Base-by-base conservation (phyloP, 2,329 filamentous ascomycete genomes). In the Colletotrichum sansevieriae region DNA sequence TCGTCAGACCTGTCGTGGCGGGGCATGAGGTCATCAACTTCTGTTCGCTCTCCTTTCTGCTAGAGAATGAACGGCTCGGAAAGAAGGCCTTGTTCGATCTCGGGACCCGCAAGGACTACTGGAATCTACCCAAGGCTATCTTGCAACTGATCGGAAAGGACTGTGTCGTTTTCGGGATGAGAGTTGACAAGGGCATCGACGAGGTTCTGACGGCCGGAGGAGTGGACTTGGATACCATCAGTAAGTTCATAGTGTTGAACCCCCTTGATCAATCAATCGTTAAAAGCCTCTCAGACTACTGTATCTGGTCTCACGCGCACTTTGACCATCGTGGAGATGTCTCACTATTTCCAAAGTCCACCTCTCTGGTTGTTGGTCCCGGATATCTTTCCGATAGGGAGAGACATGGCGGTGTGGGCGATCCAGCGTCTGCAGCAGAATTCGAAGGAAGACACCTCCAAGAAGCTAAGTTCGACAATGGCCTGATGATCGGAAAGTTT, bases 401-500 rank as follows among this genome's bases (percentile, higher is more conserved):
- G 15, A 47, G 62, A 12, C 66, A 55, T 2, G 66, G 62, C 2
- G 66, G 66, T 3, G 52, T 46, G 5, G 62, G 51, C 9, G 66
- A 69, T 22, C 43, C 62, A 1, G 55, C 52, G 7, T 47, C 68
- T 10, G 35, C 47, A 18, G 10, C 68, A 1, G 73, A 75, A 29
- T 72, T 72, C 12, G 47, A 62, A 5, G 72, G 71, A 2, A 61
- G 72, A 18, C 29, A 44, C 7, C 56, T 73, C 1, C 54, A 63
- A 10, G 72, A 73, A 33, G 57, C 73, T 8, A 55, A 67, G 22
- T 71, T 75, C 49, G 71, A 72, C 37, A 9, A 25, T 18, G 66
- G 41, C 8, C 37, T 72, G 29, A 65, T 49, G 29, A 72, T 79
- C 43, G 81, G 81, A 4, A 70, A 74, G 9, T 83, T 82, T 71